Conservation (phyloP, 2,329 filamentous ascomycete species). For the Aureobasidium pullulans region DNA sequence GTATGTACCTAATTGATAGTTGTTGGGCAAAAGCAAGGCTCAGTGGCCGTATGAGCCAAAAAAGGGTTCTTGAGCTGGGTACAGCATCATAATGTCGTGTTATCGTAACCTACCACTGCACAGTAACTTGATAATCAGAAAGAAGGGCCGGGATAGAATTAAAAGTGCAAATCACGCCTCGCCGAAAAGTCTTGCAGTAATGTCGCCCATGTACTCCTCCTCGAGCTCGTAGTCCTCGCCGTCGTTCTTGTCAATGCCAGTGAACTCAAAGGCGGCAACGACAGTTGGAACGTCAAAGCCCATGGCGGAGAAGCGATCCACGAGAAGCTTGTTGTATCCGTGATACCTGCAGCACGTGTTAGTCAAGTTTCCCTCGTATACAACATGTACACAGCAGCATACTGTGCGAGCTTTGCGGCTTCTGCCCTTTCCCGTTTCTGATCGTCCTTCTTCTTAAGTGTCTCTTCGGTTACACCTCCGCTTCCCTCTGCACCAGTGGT, state of each 20-base stretch:
- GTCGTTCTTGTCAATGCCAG: constrained; percentile 70
- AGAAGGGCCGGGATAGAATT: not conserved
- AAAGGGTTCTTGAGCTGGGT: not conserved
- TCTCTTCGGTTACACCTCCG: constrained; percentile 46
- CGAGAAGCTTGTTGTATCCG: constrained; percentile 77
- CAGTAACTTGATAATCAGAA: not conserved
- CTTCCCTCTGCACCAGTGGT: constrained; percentile 25
- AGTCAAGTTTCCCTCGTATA: not conserved
- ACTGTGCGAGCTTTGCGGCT: constrained; percentile 49
- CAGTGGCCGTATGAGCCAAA: not conserved
- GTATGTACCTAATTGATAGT: not conserved
- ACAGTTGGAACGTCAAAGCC: constrained; percentile 85
- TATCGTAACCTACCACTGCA: not conserved
- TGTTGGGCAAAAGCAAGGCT: not conserved
- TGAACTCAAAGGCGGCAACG: constrained; percentile 71
- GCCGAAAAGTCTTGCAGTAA: constrained; percentile 76
- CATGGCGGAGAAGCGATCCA: constrained; percentile 82
- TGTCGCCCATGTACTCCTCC: constrained; percentile 82
- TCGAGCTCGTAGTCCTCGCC: constrained; percentile 82
- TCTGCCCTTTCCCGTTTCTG: constrained; percentile 50
- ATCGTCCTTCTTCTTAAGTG: constrained; percentile 47
- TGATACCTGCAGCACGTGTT: constrained; percentile 54
- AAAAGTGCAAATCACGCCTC: constrained; percentile 39
- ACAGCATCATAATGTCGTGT: constrained; percentile 13
- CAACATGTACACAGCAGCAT: constrained; percentile 30